phyloP scores from a whole-genome alignment of 2,329 filamentous ascomycete genomes.

The Aspergillus jensenii region DNA sequence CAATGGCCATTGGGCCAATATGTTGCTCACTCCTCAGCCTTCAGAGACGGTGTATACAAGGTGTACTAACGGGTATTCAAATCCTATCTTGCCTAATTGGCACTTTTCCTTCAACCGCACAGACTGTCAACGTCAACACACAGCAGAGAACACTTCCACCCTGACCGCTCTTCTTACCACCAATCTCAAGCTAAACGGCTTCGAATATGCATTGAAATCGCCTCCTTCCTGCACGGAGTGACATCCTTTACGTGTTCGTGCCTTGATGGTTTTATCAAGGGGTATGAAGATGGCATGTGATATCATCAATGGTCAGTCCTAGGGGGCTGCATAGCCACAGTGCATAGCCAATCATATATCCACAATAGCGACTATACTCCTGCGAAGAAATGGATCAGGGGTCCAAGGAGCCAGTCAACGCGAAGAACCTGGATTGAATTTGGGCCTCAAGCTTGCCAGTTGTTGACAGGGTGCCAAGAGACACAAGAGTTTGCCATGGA shows the following conservation, averaged over 20 bases:
- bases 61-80: too few relatives aligned
- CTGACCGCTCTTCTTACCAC: neutral
- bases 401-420: neutral
- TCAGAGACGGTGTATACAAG: too few relatives aligned
- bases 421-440: neutral
- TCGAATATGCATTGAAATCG: too few relatives aligned
- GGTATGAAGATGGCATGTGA: neutral
- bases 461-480: neutral
- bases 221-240: too few relatives aligned
- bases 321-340: slow-evolving; percentile 4
- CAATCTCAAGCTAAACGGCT: too few relatives aligned
- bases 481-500: slow-evolving; percentile 2
- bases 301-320: neutral
- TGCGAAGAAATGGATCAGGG: neutral
- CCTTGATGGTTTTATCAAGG: neutral
- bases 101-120: too few relatives aligned
- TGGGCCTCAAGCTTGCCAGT: too few relatives aligned
- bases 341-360: neutral
- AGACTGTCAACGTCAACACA: neutral
- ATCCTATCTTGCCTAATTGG: too few relatives aligned
- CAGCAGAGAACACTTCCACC: neutral
- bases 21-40: too few relatives aligned
- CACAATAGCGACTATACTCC: neutral
- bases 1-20: neutral
- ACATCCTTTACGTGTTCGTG: too few relatives aligned